Conservation (phyloP, 2,329 filamentous ascomycete genomes). For the Gnomoniopsis smithogilvyi region DNA sequence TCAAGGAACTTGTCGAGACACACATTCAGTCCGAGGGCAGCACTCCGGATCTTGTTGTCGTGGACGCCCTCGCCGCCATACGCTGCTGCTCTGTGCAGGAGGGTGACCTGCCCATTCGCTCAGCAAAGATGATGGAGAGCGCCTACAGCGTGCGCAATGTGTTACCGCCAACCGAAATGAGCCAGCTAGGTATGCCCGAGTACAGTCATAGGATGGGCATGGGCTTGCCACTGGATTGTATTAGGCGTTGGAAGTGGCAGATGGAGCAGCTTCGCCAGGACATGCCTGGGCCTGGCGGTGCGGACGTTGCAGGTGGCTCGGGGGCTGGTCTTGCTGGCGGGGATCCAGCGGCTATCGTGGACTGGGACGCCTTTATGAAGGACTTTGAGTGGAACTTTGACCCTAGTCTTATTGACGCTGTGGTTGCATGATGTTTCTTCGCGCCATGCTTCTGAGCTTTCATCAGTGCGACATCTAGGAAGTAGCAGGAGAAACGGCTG, state of each 20-base stretch:
- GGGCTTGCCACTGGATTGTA: slow-evolving; percentile 47
- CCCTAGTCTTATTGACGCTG: slow-evolving; percentile 14
- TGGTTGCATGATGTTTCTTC: background rate
- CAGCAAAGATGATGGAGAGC: slow-evolving; percentile 44
- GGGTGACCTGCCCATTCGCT: slow-evolving; percentile 44
- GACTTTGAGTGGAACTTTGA: slow-evolving; percentile 45
- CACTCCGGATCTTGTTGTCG: slow-evolving; percentile 13
- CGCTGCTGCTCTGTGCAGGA: slow-evolving; percentile 44
- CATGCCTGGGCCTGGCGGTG: slow-evolving; percentile 11
- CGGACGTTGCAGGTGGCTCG: background rate
- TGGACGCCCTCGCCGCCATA: slow-evolving; percentile 32
- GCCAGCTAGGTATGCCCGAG: slow-evolving; percentile 33
- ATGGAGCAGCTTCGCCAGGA: slow-evolving; percentile 36
- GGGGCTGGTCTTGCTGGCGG: background rate
- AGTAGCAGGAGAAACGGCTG: background rate
- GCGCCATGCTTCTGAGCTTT: background rate
- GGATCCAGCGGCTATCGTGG: slow-evolving; percentile 41
- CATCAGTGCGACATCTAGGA: background rate
- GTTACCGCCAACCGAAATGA: slow-evolving; percentile 35
- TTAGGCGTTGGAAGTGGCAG: slow-evolving; percentile 42
- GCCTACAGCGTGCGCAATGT: slow-evolving; percentile 41
- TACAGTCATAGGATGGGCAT: slow-evolving; percentile 46
- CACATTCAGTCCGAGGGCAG: slow-evolving; percentile 21
- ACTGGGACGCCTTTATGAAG: slow-evolving; percentile 49
- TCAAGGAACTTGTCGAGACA: slow-evolving; percentile 31